Base-by-base conservation (phyloP, 441 rosid species). In the Viola pubescens region DNA sequence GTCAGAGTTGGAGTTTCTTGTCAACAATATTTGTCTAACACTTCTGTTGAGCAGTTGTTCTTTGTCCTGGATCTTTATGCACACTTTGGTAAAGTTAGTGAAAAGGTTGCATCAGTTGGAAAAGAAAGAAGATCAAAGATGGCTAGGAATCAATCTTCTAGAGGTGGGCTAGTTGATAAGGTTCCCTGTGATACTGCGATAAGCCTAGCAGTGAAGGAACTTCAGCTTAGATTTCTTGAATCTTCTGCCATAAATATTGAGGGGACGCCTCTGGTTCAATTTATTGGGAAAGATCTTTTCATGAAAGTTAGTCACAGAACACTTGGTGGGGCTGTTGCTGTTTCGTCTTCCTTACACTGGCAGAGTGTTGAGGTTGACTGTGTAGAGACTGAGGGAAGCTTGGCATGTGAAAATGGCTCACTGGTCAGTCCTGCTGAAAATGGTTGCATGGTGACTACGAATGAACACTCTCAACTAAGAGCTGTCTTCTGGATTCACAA, bases 121-220 rank as follows among this genome's bases (percentile, higher is more conserved):
- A 86, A 82, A 73, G 74, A 69, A 39, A 88, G 76, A 76, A 83
- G 86, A 60, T 55, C 59, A 60, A 73, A 58, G 69, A 75, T 42
- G 63, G 65, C 38, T 56, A 44, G 44, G 56, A 69, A 65, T 70
- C 79, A 67, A 60, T 73, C 76, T 70, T 73, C 68, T 48, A 64
- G 77, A 60, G 80, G 71, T 71, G 81, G 75, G 68, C 77, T 94
- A 73, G 72, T 86, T 82, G 99, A 94, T 67, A 88, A 76, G 74
- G 96, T 85, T 84, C 99, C 99, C 52, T 77, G 89, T 70, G 99
- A 94, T 72, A 88, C 97, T 75, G 95, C 97, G 49, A 91, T 81
- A 54, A 86, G 82, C 73, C 78, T 90, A 71, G 82, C 66, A 49
- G 75, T 88, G 77, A 78, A 81, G 59, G 74, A 80, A 59, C 86